Evolutionary conservation across 148 eudicot species (phyloP).

Genomic region (Rhododendron molle): DNA sequence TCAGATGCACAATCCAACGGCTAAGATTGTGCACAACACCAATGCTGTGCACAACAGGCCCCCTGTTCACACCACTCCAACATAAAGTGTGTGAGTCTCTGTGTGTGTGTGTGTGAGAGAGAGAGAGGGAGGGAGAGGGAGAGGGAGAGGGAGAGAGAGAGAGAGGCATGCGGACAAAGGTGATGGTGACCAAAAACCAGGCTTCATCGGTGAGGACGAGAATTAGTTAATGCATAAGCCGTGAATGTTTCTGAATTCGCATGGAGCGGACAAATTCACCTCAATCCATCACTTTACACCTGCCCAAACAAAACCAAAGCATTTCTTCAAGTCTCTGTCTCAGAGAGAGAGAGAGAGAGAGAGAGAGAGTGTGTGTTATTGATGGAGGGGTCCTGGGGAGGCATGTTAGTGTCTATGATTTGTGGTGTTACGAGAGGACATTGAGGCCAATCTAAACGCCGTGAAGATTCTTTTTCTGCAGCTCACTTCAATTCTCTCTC

Average conservation of each 20-base stretch:
- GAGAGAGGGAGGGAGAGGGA: background rate
- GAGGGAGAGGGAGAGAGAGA: background rate
- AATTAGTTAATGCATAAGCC: background rate
- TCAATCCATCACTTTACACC: background rate
- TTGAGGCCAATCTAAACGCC: no score
- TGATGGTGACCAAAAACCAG: background rate
- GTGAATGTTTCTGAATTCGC: background rate
- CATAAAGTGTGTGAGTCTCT: no score
- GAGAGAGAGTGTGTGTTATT: background rate
- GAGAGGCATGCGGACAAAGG: background rate
- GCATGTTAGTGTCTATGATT: no score
- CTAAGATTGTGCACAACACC: no score
- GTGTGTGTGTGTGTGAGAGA: background rate
- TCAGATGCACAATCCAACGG: rapidly evolving
- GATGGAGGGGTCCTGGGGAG: background rate
- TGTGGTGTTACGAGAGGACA: no score
- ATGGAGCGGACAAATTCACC: background rate
- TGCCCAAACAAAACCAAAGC: background rate
- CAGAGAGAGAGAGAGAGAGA: slow-evolving; percentile 3
- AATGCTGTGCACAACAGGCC: no score
- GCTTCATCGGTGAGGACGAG: background rate
- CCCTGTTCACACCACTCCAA: no score
- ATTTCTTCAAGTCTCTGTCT: no score
- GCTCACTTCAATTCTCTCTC: background rate
- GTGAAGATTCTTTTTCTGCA: background rate